Evolutionary conservation across 1,284 basidiomycete genomes (phyloP).

Genomic region (Farysia itapuensis): DNA sequence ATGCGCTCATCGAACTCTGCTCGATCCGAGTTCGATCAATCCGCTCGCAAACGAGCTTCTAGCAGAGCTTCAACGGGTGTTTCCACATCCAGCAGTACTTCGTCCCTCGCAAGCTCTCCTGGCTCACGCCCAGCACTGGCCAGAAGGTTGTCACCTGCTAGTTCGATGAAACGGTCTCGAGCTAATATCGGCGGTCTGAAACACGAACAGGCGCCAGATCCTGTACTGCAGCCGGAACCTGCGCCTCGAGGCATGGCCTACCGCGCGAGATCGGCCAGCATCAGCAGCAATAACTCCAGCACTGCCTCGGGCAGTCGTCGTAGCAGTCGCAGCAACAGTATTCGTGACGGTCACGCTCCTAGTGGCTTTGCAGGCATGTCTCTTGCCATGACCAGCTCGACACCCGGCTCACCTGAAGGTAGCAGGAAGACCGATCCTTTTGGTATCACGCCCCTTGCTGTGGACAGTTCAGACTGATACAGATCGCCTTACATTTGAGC

Average conservation of each 20-base stretch:
- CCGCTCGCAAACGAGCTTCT: background rate
- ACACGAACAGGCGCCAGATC: slow-evolving; percentile 7
- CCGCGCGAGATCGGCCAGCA: slow-evolving; percentile 26
- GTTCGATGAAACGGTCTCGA: slow-evolving; percentile 1
- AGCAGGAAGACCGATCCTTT: no score
- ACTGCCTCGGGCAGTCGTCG: slow-evolving; percentile 5
- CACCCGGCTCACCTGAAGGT: no score
- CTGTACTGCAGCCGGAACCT: slow-evolving; percentile 31
- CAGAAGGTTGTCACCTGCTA: background rate
- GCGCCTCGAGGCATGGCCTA: slow-evolving; percentile 34
- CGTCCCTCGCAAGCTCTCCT: background rate
- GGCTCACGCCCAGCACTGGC: slow-evolving; percentile 3
- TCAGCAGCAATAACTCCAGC: slow-evolving; percentile 17
- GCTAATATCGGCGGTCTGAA: background rate
- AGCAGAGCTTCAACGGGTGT: background rate
- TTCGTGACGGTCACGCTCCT: slow-evolving; percentile 1
- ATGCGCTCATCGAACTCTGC: slow-evolving; percentile 2
- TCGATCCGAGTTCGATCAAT: background rate
- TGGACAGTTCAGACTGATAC: no score
- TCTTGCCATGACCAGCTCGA: no score
- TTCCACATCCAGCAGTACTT: background rate
- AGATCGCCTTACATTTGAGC: no score
- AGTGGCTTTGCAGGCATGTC: no score
- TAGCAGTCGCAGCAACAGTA: slow-evolving; percentile 10
- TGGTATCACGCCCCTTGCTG: no score